Conservation (phyloP, 352 stramenopile genomes). For the Globisporangium camurandrum region DNA sequence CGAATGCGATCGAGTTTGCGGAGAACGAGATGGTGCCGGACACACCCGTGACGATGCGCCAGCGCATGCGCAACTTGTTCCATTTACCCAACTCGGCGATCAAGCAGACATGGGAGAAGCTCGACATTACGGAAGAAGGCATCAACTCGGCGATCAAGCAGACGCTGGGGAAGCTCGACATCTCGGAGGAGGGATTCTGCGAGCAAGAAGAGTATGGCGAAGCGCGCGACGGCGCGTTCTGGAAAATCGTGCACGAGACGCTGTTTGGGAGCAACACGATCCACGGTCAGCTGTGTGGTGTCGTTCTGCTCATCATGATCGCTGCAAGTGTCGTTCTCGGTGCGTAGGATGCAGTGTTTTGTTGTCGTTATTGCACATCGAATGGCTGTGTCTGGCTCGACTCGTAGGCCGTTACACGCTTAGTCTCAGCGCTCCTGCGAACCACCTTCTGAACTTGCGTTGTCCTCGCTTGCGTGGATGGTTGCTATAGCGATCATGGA, state of each 20-base stretch:
- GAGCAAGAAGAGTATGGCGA: slow-evolving; percentile 29
- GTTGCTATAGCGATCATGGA: slow-evolving; percentile 38
- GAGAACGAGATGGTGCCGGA: slow-evolving; percentile 11
- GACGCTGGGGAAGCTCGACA: slow-evolving; percentile 24
- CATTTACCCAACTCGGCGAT: slow-evolving; percentile 23
- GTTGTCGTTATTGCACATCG: no score
- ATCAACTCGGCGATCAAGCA: slow-evolving; percentile 22
- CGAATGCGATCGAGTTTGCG: slow-evolving; percentile 14
- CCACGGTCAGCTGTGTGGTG: slow-evolving; percentile 42
- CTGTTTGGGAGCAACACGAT: slow-evolving; percentile 60
- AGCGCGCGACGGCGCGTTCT: slow-evolving; percentile 23
- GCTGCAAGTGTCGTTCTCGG: slow-evolving; percentile 59
- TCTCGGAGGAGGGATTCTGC: slow-evolving; percentile 23
- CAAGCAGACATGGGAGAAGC: slow-evolving; percentile 21
- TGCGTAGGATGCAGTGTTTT: slow-evolving; percentile 14
- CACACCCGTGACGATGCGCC: slow-evolving; percentile 7
- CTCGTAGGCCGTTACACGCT: no score
- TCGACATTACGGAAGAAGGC: slow-evolving; percentile 28
- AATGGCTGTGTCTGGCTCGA: no score
- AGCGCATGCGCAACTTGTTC: slow-evolving; percentile 19
- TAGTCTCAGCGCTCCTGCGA: background rate
- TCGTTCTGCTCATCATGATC: slow-evolving; percentile 66
- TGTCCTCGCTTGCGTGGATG: no score
- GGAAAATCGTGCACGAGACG: slow-evolving; percentile 56
- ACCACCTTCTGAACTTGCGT: background rate